phyloP scores from a whole-genome alignment of 495 filamentous ascomycete genomes.

The Clavariopsis aquatica region DNA sequence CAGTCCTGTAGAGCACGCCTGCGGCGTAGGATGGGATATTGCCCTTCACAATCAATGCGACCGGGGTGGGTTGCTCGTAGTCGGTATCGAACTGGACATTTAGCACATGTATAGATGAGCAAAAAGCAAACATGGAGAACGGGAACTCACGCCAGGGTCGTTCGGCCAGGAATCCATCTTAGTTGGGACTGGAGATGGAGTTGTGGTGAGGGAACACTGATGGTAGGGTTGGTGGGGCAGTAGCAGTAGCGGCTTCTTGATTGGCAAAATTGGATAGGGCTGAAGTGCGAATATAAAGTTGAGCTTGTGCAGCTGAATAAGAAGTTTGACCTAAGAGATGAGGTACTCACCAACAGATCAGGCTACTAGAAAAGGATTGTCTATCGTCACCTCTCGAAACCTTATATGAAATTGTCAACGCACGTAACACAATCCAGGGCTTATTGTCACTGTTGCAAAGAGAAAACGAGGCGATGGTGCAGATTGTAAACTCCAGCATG shows the following conservation, averaged over 20 bases:
- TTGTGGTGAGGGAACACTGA: neutral
- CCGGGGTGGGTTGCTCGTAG: slow-evolving; percentile 27
- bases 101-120: neutral
- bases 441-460: neutral
- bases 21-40: slow-evolving; percentile 41
- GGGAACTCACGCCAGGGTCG: slow-evolving; percentile 10
- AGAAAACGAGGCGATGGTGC: neutral
- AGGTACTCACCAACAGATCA: neutral
- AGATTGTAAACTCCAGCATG: neutral
- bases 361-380: neutral
- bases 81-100: slow-evolving; percentile 34
- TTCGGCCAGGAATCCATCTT: slow-evolving; percentile 30
- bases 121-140: neutral
- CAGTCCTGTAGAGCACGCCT: slow-evolving; percentile 72
- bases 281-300: neutral
- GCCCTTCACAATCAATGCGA: slow-evolving; percentile 31
- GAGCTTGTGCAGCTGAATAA: neutral
- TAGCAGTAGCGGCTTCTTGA: neutral
- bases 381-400: neutral
- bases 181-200: neutral
- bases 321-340: neutral
- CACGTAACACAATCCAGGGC: neutral
- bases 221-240: neutral
- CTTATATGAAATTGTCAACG: neutral
- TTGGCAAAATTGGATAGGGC: neutral